Evolutionary conservation across 2,329 filamentous ascomycete genomes (phyloP).

Genomic region (Trichoderma semiorbis): DNA sequence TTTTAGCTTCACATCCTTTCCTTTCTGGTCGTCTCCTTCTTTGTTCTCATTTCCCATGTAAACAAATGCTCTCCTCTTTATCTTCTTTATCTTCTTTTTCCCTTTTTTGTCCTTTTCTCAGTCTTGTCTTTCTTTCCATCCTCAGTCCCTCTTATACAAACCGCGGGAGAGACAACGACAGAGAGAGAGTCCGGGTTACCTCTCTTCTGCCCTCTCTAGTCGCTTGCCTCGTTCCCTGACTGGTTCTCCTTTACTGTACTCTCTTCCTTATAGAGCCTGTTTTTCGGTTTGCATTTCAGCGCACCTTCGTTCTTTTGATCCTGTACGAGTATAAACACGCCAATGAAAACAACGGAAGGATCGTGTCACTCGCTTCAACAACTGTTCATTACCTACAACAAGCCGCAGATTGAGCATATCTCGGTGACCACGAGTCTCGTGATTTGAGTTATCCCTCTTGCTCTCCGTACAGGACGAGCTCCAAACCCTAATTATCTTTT

Average conservation of each 20-base stretch:
- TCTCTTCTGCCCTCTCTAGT: neutral
- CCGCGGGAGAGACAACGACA: neutral
- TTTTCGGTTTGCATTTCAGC: conserved; percentile 5
- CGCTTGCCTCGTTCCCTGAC: neutral
- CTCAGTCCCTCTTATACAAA: neutral
- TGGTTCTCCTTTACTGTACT: neutral
- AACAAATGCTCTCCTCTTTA: neutral
- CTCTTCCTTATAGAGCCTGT: neutral
- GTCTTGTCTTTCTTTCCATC: conserved; percentile 8
- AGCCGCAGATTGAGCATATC: neutral
- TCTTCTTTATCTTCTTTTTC: conserved; percentile 11
- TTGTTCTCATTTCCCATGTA: conserved; percentile 18
- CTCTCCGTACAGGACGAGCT: neutral
- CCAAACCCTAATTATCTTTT: neutral
- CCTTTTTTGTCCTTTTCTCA: neutral
- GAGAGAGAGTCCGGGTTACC: conserved; percentile 1
- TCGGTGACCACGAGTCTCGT: neutral
- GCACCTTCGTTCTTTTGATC: neutral
- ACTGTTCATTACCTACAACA: neutral
- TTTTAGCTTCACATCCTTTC: conserved; percentile 1
- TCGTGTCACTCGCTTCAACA: neutral
- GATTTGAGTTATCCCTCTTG: neutral
- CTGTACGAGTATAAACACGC: neutral
- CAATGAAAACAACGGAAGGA: neutral
- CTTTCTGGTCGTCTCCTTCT: conserved; percentile 6